Evolutionary conservation across 352 stramenopile genomes (phyloP), one percentile per base, ranked within the genome.

Genomic region (Globisporangium heterothallicum): DNA sequence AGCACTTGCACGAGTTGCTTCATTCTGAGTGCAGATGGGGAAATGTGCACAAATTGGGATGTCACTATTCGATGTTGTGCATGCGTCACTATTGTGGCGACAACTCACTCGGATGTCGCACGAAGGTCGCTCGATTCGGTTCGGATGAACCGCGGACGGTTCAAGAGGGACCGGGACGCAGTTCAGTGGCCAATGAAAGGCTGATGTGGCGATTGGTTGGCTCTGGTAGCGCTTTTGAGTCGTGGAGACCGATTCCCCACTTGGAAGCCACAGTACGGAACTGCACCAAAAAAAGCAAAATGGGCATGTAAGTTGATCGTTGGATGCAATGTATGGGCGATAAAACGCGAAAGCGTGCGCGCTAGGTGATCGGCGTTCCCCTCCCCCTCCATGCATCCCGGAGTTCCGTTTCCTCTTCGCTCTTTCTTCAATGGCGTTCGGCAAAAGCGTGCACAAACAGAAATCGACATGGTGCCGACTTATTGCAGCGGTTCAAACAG

Each of bases 251-350:
- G 53, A 53, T 61, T 57, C 45, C 25, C 48, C 36, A 52, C 26
- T 41, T 27, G 45, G 27, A 30, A 22, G 47, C 36, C 73, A 73
- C 79, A 90, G 77, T 90, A 87, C 76, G 77, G 79, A 90, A 90
- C 79, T 90, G 79, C 76, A 86, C 64, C 74, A 84, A 83, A 78
- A 78, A 66, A 80, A 69, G 68, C 63, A 79, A 85, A 74, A 90
- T 90, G 79, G 79, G 79, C 79, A 90, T 90, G 79, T 90, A 88
- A 74, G 79, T 90, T 29, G 53, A 43, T 59, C 42, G 19, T 56
- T 52, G 22, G 30, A 45, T 53, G 30, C n/a, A 42, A 30, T 36
- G 9, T 38, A 49, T 42, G 44, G 22, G 25, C 36, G 18, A 53
- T 41, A 26, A 32, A 27, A 14, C 19, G 6, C 6, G 25, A 29